phyloP scores from a whole-genome alignment of 805 yeast species.

The Isabelozyma rhagii region DNA sequence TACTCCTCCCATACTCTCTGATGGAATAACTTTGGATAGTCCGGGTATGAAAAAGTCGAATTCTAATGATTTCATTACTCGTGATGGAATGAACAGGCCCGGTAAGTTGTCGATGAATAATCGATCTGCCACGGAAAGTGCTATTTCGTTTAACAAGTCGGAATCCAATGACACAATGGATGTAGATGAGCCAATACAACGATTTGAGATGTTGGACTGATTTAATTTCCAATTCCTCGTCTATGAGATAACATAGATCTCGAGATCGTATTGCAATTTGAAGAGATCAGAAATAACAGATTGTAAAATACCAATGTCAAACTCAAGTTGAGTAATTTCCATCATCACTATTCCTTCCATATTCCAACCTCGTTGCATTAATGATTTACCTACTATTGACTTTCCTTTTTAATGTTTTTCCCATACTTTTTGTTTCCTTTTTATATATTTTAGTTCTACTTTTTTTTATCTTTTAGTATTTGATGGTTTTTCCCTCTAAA shows the following conservation, averaged over 20 bases:
- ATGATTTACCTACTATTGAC: not conserved
- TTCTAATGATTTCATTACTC: slow-evolving; percentile 23
- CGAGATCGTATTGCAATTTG: too few species aligned
- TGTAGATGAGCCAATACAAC: slow-evolving; percentile 10
- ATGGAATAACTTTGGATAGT: slow-evolving; percentile 11
- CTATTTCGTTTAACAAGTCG: slow-evolving; percentile 10
- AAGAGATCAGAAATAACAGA: too few species aligned
- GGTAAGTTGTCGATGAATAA: slow-evolving; percentile 26
- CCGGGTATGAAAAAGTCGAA: slow-evolving; percentile 23
- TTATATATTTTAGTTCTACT: not conserved
- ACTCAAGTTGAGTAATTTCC: not conserved
- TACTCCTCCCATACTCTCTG: slow-evolving; percentile 11
- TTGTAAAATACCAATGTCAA: too few species aligned
- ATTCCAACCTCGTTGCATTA: not conserved
- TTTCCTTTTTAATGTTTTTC: not conserved
- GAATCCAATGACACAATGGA: slow-evolving; percentile 13
- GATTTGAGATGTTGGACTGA: slow-evolving; percentile 13
- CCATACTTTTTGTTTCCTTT: not conserved
- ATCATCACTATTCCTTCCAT: not conserved
- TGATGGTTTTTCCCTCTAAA: not conserved
- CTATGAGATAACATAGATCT: not conserved
- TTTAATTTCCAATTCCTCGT: not conserved
- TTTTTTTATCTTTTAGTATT: not conserved
- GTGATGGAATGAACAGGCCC: slow-evolving; percentile 14
- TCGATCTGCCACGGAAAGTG: slow-evolving; percentile 35